phyloP scores from a whole-genome alignment of 768 basidiomycete genomes.

The Leccinum truebloodii region DNA sequence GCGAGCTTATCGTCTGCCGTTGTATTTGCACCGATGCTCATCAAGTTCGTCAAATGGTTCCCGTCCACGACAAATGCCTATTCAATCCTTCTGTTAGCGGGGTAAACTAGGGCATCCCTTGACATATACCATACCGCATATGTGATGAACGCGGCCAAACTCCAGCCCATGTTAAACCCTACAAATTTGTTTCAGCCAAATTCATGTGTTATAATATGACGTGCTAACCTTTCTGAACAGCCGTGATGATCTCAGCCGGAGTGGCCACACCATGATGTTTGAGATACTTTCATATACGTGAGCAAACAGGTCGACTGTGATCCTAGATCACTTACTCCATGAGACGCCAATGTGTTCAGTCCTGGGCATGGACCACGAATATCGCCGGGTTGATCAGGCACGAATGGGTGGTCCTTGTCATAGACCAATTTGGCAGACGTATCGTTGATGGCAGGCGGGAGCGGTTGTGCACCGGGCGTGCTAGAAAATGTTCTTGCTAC shows the following conservation, averaged over 20 bases:
- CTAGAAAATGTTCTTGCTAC: slow-evolving; percentile 16
- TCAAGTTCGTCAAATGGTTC: slow-evolving; percentile 30
- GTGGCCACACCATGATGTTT: slow-evolving; percentile 20
- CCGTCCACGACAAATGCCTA: slow-evolving; percentile 29
- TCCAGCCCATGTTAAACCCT: slow-evolving; percentile 30
- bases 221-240: slow-evolving; percentile 23
- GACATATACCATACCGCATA: slow-evolving; percentile 22
- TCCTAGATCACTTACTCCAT: slow-evolving; percentile 22
- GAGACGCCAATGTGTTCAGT: slow-evolving; percentile 26
- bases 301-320: not conserved
- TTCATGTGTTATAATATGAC: not conserved
- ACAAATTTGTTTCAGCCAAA: not conserved
- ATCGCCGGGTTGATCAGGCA: slow-evolving; percentile 16
- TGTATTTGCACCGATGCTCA: slow-evolving; percentile 27
- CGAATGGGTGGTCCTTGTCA: slow-evolving; percentile 21
- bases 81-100: not conserved
- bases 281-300: slow-evolving; percentile 17
- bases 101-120: not conserved
- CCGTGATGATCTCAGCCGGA: slow-evolving; percentile 26
- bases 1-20: slow-evolving; percentile 14
- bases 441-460: slow-evolving; percentile 24
- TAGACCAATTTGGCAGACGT: slow-evolving; percentile 26
- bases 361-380: slow-evolving; percentile 30
- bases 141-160: slow-evolving; percentile 21
- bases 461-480: slow-evolving; percentile 26